phyloP scores from a whole-genome alignment of 306 rosid genomes.

The Pterocarpus santalinus region DNA sequence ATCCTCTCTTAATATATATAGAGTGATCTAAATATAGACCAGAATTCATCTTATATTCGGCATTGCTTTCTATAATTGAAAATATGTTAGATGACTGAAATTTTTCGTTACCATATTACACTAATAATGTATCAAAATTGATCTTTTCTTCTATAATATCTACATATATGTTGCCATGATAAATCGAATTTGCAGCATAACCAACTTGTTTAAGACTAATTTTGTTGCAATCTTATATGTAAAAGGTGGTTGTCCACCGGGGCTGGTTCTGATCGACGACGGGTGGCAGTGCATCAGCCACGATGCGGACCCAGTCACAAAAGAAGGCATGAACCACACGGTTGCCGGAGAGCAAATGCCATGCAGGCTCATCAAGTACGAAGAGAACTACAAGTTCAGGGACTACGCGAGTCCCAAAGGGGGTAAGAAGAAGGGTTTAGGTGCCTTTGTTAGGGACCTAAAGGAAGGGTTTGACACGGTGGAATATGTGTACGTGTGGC shows the following conservation, averaged over 20 bases:
- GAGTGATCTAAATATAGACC: no score
- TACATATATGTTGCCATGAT: no score
- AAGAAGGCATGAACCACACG: conserved; percentile 78
- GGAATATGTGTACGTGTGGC: conserved; percentile 93
- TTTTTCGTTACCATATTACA: no score
- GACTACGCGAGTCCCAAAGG: conserved; percentile 55
- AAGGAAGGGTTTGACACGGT: conserved; percentile 74
- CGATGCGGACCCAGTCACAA: conserved; percentile 67
- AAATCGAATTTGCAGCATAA: no score
- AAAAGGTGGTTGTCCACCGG: conserved; percentile 82
- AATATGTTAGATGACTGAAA: no score
- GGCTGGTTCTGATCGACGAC: conserved; percentile 81
- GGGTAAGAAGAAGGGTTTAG: conserved; percentile 60
- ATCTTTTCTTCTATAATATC: no score
- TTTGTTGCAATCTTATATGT: no score
- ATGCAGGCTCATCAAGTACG: conserved; percentile 71
- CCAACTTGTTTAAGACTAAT: no score
- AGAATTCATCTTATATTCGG: no score
- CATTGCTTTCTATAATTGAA: no score
- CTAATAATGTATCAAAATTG: no score
- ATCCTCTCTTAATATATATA: no score
- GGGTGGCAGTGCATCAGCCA: conserved; percentile 93
- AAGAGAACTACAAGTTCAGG: conserved; percentile 80
- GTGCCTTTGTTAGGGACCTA: conserved; percentile 72
- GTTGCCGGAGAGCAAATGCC: conserved; percentile 96